These are phyloP conservation scores for Cytospora leucostoma DNA, from an alignment of 2,329 filamentous ascomycete genomes.

Conservation along the genomic window DNA sequence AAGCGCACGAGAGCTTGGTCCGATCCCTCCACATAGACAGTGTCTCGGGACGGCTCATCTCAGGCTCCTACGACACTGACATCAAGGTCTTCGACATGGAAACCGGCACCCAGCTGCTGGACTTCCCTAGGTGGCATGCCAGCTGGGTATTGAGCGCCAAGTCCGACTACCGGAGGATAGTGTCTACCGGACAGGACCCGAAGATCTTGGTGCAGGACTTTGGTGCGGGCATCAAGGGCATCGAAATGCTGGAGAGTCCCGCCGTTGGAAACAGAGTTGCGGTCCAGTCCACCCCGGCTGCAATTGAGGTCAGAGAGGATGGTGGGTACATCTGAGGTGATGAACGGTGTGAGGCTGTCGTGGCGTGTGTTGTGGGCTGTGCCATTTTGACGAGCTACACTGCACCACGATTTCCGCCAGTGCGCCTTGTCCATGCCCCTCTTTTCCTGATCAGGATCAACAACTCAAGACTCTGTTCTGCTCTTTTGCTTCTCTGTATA, in stretches of 20 bases:
- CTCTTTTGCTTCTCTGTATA: neutral
- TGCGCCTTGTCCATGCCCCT: neutral
- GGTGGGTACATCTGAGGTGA: constrained; percentile 17
- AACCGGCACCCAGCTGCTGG: constrained; percentile 73
- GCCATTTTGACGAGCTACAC: neutral
- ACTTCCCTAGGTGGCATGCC: constrained; percentile 92
- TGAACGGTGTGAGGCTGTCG: neutral
- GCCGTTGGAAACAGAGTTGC: constrained; percentile 20
- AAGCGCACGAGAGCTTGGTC: constrained; percentile 82
- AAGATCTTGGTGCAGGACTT: constrained; percentile 95
- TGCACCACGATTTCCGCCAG: neutral
- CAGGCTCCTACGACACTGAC: constrained; percentile 91
- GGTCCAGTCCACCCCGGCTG: constrained; percentile 6
- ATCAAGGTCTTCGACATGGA: constrained; percentile 93
- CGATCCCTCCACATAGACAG: constrained; percentile 89
- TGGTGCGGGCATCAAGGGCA: constrained; percentile 61
- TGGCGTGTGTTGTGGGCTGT: neutral
- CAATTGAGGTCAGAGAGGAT: constrained; percentile 9
- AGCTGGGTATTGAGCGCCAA: constrained; percentile 97
- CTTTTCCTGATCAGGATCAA: neutral
- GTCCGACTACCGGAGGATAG: constrained; percentile 90
- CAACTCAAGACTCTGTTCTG: neutral
- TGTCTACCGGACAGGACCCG: constrained; percentile 92
- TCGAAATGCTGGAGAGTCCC: constrained; percentile 58
- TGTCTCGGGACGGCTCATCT: constrained; percentile 81